Base-by-base conservation (phyloP, 495 filamentous ascomycete genomes). In the Penicillium antarcticum region DNA sequence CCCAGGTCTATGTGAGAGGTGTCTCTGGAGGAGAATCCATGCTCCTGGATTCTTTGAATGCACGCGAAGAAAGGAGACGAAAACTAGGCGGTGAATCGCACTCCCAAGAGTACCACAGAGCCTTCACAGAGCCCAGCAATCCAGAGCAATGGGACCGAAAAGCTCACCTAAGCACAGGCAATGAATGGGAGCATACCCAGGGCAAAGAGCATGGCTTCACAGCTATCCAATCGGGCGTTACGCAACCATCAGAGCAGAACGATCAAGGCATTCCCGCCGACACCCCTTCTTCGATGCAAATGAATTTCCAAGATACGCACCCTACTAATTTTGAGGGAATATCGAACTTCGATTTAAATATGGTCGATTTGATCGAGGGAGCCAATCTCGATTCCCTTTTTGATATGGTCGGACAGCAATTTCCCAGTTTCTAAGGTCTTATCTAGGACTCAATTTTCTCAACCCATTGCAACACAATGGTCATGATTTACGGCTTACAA, bases 401-500 rank as follows among this genome's bases (percentile, higher is more conserved):
- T 47, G 71, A 74, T 57, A 55, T 72, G 37, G 63, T 72, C 35
- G 65, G 67, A 17, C 68, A 71, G 52, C 68, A 67, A 33, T 71
- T 65, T 53, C 65, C 68, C 5, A 66, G 62, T 38, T 70, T 70
- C 17, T 69, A 46, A 57, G 37, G 7, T n/a, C 9, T 34, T 11
- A 5, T 41, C 37, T 49, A 18, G 12, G 16, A 12, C 0, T 26
- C 19, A 9, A 29, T 1, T 8, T 10, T 29, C 9, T 9, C 2
- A 29, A 29, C 5, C 26, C 5, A 8, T 29, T 29, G 26, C 5
- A 29, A 2, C 9, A 7, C 26, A 29, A 29, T 29, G 26, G 26
- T 10, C 2, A 29, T 10, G 26, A 29, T 29, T 7, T 29, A 29
- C 26, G 8, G 26, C 2, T 4, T 29, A 7, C 26, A 2, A 29